Percentiles rank a stretch among this genome's conserved stretches.
These are phyloP conservation scores for Chamaecyparis obtusa DNA, from an alignment of 75 land plant genomes.

Conservation along the genomic window DNA sequence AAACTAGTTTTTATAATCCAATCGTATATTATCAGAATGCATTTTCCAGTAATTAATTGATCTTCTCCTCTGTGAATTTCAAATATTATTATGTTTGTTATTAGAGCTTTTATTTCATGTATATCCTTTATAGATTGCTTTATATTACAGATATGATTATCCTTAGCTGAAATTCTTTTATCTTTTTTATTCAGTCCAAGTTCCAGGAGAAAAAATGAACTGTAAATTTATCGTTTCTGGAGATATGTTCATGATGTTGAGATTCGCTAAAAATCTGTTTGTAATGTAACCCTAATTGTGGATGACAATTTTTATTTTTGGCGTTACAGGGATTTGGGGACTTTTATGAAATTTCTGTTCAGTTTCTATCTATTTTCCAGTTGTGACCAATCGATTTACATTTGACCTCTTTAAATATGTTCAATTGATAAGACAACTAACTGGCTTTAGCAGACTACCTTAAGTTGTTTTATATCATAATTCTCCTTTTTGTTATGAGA, in stretches of 20 bases:
- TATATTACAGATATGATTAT: neutral
- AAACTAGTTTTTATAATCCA: neutral
- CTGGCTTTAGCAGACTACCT: too few relatives aligned
- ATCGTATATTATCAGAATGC: neutral
- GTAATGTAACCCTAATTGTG: too few relatives aligned
- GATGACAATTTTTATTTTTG: too few relatives aligned
- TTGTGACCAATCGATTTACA: too few relatives aligned
- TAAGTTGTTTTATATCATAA: too few relatives aligned
- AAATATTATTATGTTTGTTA: neutral
- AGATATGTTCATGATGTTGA: neutral
- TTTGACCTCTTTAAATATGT: too few relatives aligned
- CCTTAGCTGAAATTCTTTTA: neutral
- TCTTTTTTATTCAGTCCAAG: neutral
- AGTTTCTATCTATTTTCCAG: too few relatives aligned
- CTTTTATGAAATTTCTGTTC: too few relatives aligned
- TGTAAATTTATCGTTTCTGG: neutral
- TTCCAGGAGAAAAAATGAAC: neutral
- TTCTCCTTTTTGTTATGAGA: too few relatives aligned
- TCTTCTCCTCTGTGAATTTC: neutral
- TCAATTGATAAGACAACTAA: too few relatives aligned
- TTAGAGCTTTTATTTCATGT: neutral
- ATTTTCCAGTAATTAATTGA: constrained; percentile 1
- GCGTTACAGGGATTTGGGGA: too few relatives aligned
- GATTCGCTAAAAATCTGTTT: neutral
- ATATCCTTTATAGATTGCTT: neutral